Percentiles rank a stretch among this genome's conserved stretches.
These are phyloP conservation scores for Phycomyces nitens DNA, from an alignment of 192 early-diverging fungal genomes.

Conservation along the genomic window DNA sequence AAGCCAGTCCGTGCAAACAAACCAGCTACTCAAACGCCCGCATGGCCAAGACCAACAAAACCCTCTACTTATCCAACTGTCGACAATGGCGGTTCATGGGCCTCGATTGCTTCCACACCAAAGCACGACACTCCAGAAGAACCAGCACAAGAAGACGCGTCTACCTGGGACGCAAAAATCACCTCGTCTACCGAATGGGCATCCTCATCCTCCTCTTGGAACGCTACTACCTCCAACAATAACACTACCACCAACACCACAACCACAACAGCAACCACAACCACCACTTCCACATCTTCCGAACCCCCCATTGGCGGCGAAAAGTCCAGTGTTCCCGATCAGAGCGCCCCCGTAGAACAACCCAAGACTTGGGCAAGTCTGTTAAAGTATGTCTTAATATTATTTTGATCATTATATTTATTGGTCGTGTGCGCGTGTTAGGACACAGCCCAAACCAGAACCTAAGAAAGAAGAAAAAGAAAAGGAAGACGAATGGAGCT, in stretches of 20 bases:
- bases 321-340: slow-evolving; percentile 20
- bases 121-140: background rate
- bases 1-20: too few relatives aligned
- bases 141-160: background rate
- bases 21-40: background rate
- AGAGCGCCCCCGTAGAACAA: slow-evolving; percentile 6
- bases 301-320: slow-evolving; percentile 14
- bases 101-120: slow-evolving; percentile 31
- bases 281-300: slow-evolving; percentile 4
- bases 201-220: too few relatives aligned
- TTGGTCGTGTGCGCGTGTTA: background rate
- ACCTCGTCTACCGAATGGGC: too few relatives aligned
- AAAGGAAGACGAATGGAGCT: slow-evolving; percentile 23
- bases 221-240: too few relatives aligned
- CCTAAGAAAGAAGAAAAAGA: slow-evolving; percentile 28
- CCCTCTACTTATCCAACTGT: background rate
- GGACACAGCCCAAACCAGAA: slow-evolving; percentile 43
- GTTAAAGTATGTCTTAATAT: slow-evolving; percentile 21
- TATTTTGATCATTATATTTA: too few relatives aligned
- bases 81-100: slow-evolving; percentile 37
- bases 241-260: background rate
- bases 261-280: background rate
- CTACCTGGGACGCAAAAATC: too few relatives aligned
- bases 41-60: background rate
- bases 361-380: slow-evolving; percentile 32